A percentile compares a stretch with the other conserved stretches of the same genome.
phyloP scores from a whole-genome alignment of 768 basidiomycete species.

The Boletus vermiculosoides region DNA sequence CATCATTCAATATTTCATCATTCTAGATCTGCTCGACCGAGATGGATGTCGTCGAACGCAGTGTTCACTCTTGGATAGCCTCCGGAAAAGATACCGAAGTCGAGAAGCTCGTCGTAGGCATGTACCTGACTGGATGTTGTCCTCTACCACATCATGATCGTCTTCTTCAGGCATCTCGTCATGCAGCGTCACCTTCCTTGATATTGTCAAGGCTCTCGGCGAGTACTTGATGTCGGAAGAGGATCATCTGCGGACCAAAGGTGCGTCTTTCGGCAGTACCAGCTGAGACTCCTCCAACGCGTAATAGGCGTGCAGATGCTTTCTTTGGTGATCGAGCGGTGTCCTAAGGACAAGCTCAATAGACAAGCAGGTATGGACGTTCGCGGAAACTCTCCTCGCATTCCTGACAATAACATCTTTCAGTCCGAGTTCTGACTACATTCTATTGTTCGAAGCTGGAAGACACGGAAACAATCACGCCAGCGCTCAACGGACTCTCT shows the following conservation, averaged over 20 bases:
- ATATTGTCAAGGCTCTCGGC: slow-evolving; percentile 83
- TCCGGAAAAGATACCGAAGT: slow-evolving; percentile 60
- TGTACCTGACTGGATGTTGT: slow-evolving; percentile 19
- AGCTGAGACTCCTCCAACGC: not conserved
- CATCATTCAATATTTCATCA: not conserved
- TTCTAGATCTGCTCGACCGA: not conserved
- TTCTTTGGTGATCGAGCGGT: slow-evolving; percentile 62
- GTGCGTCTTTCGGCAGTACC: slow-evolving; percentile 38
- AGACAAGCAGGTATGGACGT: slow-evolving; percentile 70
- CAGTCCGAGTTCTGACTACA: slow-evolving; percentile 77
- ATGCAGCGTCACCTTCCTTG: slow-evolving; percentile 59
- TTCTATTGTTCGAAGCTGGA: slow-evolving; percentile 89
- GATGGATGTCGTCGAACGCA: slow-evolving; percentile 49
- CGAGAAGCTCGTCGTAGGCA: slow-evolving; percentile 58
- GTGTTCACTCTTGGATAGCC: slow-evolving; percentile 72
- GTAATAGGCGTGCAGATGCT: slow-evolving; percentile 79
- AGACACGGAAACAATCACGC: slow-evolving; percentile 80
- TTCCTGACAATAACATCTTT: slow-evolving; percentile 1
- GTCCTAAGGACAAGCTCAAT: slow-evolving; percentile 64
- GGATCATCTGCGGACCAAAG: slow-evolving; percentile 73
- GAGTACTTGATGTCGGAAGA: slow-evolving; percentile 89
- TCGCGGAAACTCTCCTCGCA: not conserved
- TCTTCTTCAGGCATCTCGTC: slow-evolving; percentile 46
- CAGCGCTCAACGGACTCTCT: slow-evolving; percentile 74
- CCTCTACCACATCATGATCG: not conserved